Percentiles rank a stretch among this genome's conserved stretches.
These are phyloP conservation scores for Akanthomyces muscarius DNA, from an alignment of 2,329 filamentous ascomycete species.

Conservation along the genomic window DNA sequence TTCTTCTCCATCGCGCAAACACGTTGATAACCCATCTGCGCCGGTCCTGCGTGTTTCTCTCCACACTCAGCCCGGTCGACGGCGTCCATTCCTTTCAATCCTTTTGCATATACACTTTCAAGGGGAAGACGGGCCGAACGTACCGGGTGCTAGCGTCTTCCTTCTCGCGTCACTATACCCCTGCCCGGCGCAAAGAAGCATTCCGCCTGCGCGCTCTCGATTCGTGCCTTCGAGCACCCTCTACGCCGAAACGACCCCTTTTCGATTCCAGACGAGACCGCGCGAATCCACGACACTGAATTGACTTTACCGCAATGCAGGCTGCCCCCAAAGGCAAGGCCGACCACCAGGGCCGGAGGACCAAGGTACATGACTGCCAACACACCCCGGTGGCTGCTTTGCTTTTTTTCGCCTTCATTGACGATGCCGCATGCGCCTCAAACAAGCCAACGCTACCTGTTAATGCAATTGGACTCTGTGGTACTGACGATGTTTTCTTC, in stretches of 20 bases:
- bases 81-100: conserved; percentile 9
- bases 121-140: not conserved
- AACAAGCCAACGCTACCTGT: not conserved
- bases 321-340: conserved; percentile 49
- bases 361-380: conserved; percentile 44
- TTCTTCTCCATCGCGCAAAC: conserved; percentile 1
- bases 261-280: not conserved
- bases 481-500: not conserved
- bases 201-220: not conserved
- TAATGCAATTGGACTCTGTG: not conserved
- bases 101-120: not conserved
- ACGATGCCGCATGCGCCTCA: not conserved
- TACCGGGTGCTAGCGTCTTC: not conserved
- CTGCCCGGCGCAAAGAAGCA: conserved; percentile 6
- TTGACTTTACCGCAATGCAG: conserved; percentile 4
- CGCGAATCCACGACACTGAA: not conserved
- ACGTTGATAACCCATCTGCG: not conserved
- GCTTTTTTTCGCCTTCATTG: not conserved
- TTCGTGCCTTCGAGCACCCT: not conserved
- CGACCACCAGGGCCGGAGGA: conserved; percentile 58
- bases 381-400: conserved; percentile 7
- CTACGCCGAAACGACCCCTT: not conserved
- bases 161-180: not conserved
- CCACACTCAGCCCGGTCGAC: not conserved
- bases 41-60: not conserved